These are phyloP conservation scores for Sisymbrium irio DNA, from an alignment of 345 rosid genomes.

Conservation along the genomic window DNA sequence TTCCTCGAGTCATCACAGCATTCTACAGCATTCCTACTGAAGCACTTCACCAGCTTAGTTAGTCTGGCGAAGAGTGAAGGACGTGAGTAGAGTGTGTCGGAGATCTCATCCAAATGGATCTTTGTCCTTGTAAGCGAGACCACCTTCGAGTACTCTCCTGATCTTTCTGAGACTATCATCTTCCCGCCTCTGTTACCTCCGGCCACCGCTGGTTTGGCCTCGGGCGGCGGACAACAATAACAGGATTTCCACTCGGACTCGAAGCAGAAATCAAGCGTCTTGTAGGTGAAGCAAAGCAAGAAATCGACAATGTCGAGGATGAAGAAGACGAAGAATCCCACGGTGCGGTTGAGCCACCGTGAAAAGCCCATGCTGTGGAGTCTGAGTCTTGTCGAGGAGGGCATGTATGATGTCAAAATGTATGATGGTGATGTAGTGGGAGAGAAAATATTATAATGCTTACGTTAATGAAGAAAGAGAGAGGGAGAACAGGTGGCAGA, in stretches of 20 bases:
- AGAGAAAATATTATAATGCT: constrained; percentile 7
- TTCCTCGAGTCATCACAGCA: constrained; percentile 39
- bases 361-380: constrained; percentile 34
- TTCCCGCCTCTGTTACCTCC: constrained; percentile 41
- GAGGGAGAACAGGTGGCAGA: constrained; percentile 29
- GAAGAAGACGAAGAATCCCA: constrained; percentile 35
- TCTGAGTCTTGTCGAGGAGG: constrained; percentile 26
- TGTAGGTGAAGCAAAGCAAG: constrained; percentile 40
- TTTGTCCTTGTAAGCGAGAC: constrained; percentile 67
- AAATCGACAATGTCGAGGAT: constrained; percentile 39
- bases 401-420: constrained; percentile 4
- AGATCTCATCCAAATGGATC: constrained; percentile 80
- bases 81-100: constrained; percentile 82
- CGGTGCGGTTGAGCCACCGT: constrained; percentile 40
- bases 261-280: constrained; percentile 38
- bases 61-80: constrained; percentile 52
- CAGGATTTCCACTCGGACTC: constrained; percentile 41
- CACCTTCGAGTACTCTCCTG: constrained; percentile 65
- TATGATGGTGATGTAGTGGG: not conserved
- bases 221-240: constrained; percentile 37
- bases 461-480: constrained; percentile 27
- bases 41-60: constrained; percentile 51
- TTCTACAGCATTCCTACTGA: constrained; percentile 36
- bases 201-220: constrained; percentile 25
- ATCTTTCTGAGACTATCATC: constrained; percentile 72